Percentiles rank a stretch among this genome's conserved stretches.
phyloP scores from a whole-genome alignment of 2,329 filamentous ascomycete genomes.

The Coniochaeta sp. region DNA sequence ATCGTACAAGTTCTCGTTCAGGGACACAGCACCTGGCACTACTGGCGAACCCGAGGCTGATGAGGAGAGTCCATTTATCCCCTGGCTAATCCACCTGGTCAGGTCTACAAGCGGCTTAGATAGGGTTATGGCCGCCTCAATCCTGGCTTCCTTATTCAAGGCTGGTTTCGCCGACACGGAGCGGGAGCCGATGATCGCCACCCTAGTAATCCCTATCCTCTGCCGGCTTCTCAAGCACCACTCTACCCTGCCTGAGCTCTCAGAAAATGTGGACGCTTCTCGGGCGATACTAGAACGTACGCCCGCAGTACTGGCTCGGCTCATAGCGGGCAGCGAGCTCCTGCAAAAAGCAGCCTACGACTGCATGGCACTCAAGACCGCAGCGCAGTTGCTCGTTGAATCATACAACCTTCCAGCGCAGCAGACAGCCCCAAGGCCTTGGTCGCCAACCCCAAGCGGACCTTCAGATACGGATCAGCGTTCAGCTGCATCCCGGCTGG shows the following conservation, averaged over 20 bases:
- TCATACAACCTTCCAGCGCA: conserved; percentile 38
- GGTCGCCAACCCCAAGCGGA: conserved; percentile 21
- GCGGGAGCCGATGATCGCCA: conserved; percentile 56
- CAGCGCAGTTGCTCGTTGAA: conserved; percentile 40
- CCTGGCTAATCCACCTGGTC: conserved; percentile 63
- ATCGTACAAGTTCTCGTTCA: conserved; percentile 6
- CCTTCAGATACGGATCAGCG: not conserved
- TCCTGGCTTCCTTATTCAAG: conserved; percentile 63
- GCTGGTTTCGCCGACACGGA: conserved; percentile 57
- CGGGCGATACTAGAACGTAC: conserved; percentile 57
- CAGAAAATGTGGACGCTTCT: not conserved
- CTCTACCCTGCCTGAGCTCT: conserved; percentile 27
- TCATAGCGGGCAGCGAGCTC: conserved; percentile 70
- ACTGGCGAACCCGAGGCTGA: conserved; percentile 19
- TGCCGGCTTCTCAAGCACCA: conserved; percentile 30
- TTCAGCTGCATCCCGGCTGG: conserved; percentile 37
- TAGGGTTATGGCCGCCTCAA: conserved; percentile 59
- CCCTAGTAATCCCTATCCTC: conserved; percentile 63
- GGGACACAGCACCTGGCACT: conserved; percentile 21
- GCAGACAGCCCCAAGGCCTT: conserved; percentile 21
- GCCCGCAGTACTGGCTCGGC: conserved; percentile 66
- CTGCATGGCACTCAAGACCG: conserved; percentile 36
- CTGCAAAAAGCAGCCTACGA: conserved; percentile 81
- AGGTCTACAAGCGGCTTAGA: conserved; percentile 50
- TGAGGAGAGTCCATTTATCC: conserved; percentile 61